These are phyloP conservation scores for Suillus sp. DNA, from an alignment of 768 basidiomycete species.

Conservation along the genomic window DNA sequence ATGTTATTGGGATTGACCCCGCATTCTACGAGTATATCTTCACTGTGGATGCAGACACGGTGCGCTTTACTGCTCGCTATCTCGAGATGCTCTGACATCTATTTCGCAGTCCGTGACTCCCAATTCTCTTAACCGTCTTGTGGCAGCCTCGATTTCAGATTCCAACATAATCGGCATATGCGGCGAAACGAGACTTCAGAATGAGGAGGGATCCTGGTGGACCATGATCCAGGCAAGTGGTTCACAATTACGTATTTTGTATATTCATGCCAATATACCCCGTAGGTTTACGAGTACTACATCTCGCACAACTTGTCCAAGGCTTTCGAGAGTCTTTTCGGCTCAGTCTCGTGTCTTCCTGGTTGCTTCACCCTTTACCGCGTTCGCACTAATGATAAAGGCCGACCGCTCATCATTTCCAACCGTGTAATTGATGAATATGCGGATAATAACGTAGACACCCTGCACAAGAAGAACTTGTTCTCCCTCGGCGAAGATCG, in stretches of 20 bases:
- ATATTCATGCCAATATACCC: conserved; percentile 14
- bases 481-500: conserved; percentile 73
- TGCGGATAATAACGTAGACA: conserved; percentile 65
- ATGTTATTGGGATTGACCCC: conserved; percentile 72
- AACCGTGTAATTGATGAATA: conserved; percentile 73
- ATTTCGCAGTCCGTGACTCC: conserved; percentile 55
- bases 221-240: conserved; percentile 69
- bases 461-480: conserved; percentile 72
- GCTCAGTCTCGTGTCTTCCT: conserved; percentile 72
- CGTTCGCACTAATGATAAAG: conserved; percentile 71
- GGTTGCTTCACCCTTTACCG: conserved; percentile 76
- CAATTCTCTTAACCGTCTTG: conserved; percentile 67
- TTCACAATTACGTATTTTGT: background rate
- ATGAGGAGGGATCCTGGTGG: conserved; percentile 72
- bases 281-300: conserved; percentile 68
- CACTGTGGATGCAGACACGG: conserved; percentile 71
- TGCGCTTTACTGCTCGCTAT: conserved; percentile 26
- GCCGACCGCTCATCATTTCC: conserved; percentile 71
- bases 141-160: conserved; percentile 62
- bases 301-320: conserved; percentile 69
- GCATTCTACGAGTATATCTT: conserved; percentile 79
- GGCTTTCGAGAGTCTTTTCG: conserved; percentile 68
- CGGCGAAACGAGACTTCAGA: conserved; percentile 68
- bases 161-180: conserved; percentile 67
- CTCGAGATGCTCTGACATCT: conserved; percentile 18